Conservation (phyloP, 306 rosid genomes). For the Canavalia gladiata region DNA sequence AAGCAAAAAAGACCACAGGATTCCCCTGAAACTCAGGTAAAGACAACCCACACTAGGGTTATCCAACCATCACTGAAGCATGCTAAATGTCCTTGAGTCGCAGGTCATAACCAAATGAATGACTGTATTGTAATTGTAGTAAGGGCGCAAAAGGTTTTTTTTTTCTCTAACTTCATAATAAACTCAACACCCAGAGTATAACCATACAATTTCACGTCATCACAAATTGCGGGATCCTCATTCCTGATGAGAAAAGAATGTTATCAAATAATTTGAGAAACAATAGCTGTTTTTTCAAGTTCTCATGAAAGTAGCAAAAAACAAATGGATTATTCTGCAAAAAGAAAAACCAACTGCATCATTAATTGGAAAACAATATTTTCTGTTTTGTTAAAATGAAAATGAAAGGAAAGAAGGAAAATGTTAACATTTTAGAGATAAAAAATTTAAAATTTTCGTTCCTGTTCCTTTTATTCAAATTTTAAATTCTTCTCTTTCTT, state of each 20-base stretch:
- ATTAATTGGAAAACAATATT: not conserved
- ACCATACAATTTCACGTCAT: constrained; percentile 28
- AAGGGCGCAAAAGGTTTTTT: constrained; percentile 4
- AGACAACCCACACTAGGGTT: constrained; percentile 22
- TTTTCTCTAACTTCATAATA: not conserved
- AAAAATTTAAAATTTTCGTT: no score
- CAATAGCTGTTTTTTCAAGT: not conserved
- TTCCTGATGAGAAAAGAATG: constrained; percentile 16
- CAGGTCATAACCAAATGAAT: constrained; percentile 33
- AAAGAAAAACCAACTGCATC: not conserved
- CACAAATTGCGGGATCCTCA: constrained; percentile 24
- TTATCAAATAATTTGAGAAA: not conserved
- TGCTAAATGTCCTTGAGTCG: constrained; percentile 6
- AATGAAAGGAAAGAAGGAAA: no score
- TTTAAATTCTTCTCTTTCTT: no score
- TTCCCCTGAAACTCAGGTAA: constrained; percentile 43
- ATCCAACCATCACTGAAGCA: constrained; percentile 40
- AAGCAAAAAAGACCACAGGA: constrained; percentile 43
- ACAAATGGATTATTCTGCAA: not conserved
- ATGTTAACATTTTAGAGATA: no score
- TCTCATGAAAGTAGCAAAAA: not conserved
- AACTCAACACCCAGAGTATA: constrained; percentile 5
- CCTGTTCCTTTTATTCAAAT: no score
- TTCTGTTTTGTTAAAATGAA: no score
- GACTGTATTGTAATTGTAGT: constrained; percentile 40